These are phyloP conservation scores for Aspergillus ellipticus DNA, from an alignment of 495 filamentous ascomycete genomes.

Conservation along the genomic window DNA sequence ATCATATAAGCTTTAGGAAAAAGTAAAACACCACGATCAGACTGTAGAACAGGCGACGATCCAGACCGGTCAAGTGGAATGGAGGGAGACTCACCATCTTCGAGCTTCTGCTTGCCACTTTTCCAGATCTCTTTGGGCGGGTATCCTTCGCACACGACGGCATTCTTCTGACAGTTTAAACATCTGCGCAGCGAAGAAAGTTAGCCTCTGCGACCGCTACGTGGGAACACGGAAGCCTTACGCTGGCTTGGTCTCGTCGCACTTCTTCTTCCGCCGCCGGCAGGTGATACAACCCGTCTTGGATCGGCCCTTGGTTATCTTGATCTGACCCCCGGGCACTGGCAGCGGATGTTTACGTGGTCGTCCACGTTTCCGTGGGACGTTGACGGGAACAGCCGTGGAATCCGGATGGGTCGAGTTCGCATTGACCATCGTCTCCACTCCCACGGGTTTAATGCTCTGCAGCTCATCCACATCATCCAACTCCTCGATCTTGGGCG, in stretches of 20 bases:
- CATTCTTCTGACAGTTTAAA: constrained; percentile 90
- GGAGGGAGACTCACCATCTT: constrained; percentile 57
- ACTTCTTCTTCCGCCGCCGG: constrained; percentile 92
- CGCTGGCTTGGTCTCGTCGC: constrained; percentile 86
- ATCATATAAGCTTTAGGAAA: neutral
- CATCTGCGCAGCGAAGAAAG: constrained; percentile 41
- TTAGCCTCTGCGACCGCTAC: constrained; percentile 8
- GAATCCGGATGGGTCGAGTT: constrained; percentile 18
- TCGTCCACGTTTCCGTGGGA: constrained; percentile 63
- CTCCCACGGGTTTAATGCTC: constrained; percentile 33
- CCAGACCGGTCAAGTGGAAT: constrained; percentile 1
- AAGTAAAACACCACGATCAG: neutral
- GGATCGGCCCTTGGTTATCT: constrained; percentile 80
- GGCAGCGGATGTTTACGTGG: constrained; percentile 79
- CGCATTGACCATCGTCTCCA: constrained; percentile 23
- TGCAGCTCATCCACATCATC: constrained; percentile 38
- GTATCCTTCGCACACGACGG: constrained; percentile 89
- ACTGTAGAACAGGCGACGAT: neutral
- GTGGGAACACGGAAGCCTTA: constrained; percentile 28
- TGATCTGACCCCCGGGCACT: constrained; percentile 51
- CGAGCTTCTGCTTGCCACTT: constrained; percentile 71
- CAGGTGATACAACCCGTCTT: constrained; percentile 95
- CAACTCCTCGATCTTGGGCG: constrained; percentile 44
- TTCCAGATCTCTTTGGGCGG: constrained; percentile 86
- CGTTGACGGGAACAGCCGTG: constrained; percentile 34